Evolutionary conservation across 352 stramenopile species (phyloP).

Genomic region (Phytopythium boreale): DNA sequence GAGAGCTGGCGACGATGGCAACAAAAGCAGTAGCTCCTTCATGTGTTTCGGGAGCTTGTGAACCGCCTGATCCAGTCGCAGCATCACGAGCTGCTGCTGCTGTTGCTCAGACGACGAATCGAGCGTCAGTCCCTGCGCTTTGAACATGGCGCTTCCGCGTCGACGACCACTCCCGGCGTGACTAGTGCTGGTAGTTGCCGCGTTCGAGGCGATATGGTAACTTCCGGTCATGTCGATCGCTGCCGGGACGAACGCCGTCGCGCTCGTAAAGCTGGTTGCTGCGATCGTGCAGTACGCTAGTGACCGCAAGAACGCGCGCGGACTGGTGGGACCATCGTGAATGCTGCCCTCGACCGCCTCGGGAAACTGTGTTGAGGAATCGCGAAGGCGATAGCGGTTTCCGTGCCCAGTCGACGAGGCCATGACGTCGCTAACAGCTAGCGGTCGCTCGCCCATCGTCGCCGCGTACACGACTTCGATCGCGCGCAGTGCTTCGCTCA

Average conservation of each 20-base stretch:
- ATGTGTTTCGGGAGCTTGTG: constrained; percentile 35
- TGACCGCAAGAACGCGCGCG: constrained; percentile 25
- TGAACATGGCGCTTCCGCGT: constrained; percentile 13
- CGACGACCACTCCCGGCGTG: constrained; percentile 27
- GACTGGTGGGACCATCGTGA: neutral
- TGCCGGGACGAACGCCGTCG: constrained; percentile 16
- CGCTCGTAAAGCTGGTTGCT: constrained; percentile 14
- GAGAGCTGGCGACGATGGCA: constrained; percentile 12
- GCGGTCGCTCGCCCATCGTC: neutral
- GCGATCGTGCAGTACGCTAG: constrained; percentile 42
- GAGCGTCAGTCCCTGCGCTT: neutral
- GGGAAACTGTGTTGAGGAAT: constrained; percentile 32
- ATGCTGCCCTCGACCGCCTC: neutral
- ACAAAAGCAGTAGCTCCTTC: constrained; percentile 25
- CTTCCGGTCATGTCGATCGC: neutral
- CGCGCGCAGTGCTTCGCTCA: constrained; percentile 28
- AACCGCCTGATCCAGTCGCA: constrained; percentile 28
- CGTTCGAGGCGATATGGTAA: neutral
- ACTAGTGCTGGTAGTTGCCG: neutral
- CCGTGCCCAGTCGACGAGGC: neutral
- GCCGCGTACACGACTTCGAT: constrained; percentile 38
- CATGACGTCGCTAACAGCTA: neutral
- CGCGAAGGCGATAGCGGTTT: neutral
- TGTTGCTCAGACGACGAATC: neutral
- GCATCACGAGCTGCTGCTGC: constrained; percentile 3